Conservation (phyloP, 2,329 filamentous ascomycete genomes). For the Sphaerulina musiva region DNA sequence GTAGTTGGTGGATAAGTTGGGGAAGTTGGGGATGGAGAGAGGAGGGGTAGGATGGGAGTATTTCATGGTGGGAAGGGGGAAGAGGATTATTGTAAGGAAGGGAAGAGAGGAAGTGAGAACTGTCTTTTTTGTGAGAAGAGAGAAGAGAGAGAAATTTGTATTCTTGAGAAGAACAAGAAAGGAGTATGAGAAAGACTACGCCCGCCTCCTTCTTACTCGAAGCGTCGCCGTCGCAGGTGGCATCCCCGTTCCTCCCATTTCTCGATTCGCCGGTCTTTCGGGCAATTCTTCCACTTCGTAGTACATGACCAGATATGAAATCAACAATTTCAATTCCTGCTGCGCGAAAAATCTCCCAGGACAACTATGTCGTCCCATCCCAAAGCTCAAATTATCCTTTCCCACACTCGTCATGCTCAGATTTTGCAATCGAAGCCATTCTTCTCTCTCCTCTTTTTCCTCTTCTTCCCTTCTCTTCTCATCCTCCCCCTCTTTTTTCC, state of each 20-base stretch:
- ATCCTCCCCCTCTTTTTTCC: conserved; percentile 7
- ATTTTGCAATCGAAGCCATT: conserved; percentile 23
- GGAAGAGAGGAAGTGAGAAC: too few relatives aligned
- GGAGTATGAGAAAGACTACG: too few relatives aligned
- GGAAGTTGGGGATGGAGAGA: neutral
- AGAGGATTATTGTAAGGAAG: too few relatives aligned
- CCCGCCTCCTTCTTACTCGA: conserved; percentile 1
- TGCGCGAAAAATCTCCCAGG: conserved; percentile 32
- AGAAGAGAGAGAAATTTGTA: too few relatives aligned
- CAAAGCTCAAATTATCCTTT: conserved; percentile 30
- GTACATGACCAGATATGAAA: conserved; percentile 35
- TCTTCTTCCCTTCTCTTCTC: conserved; percentile 4
- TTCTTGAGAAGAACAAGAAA: too few relatives aligned
- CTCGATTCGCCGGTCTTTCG: conserved; percentile 5
- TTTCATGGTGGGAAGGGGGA: too few relatives aligned
- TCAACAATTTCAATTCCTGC: conserved; percentile 30
- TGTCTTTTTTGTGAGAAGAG: too few relatives aligned
- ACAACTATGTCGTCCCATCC: conserved; percentile 31
- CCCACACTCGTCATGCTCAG: conserved; percentile 25
- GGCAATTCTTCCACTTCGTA: conserved; percentile 33
- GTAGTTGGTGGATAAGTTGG: neutral
- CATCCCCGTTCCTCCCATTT: conserved; percentile 1
- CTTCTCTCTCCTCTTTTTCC: conserved; percentile 1
- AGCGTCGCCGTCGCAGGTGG: conserved; percentile 2
- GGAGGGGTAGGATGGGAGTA: too few relatives aligned